Conservation (phyloP, 164 flowering plant genomes). For the Buxus sempervirens region DNA sequence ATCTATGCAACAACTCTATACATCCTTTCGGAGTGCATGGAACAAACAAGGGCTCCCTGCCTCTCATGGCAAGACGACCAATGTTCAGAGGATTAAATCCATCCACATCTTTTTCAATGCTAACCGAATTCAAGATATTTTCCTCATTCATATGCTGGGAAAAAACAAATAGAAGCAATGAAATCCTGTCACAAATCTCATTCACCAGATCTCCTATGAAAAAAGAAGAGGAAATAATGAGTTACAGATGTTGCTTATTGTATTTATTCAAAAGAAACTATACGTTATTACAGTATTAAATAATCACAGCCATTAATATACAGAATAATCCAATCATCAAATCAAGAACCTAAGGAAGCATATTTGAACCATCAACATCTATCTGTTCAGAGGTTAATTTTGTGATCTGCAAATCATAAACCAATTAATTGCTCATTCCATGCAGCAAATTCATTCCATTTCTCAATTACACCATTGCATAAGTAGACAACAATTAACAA, state of each 20-base stretch:
- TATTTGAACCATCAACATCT: background rate
- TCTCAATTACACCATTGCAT: background rate
- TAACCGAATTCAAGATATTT: conserved; percentile 69
- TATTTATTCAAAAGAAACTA: too few species aligned
- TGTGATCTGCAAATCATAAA: background rate
- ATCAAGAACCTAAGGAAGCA: background rate
- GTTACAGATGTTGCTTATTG: background rate
- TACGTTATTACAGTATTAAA: too few species aligned
- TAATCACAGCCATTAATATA: background rate
- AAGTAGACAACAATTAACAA: too few species aligned
- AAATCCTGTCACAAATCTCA: background rate
- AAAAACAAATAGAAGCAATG: background rate
- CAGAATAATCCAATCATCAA: background rate
- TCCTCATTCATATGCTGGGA: conserved; percentile 77
- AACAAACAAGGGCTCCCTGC: conserved; percentile 84
- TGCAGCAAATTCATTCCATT: background rate
- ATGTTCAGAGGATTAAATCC: conserved; percentile 93
- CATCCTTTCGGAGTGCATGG: conserved; percentile 98
- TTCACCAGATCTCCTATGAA: background rate
- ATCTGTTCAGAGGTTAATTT: background rate
- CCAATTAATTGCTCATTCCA: too few species aligned
- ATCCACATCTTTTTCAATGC: conserved; percentile 92
- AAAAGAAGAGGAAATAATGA: background rate
- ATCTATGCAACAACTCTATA: conserved; percentile 80
- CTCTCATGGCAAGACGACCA: conserved; percentile 90